A percentile compares a stretch with the other conserved stretches of the same genome.
phyloP scores from a whole-genome alignment of 768 basidiomycete species.

The Boletus vinaceobasis region DNA sequence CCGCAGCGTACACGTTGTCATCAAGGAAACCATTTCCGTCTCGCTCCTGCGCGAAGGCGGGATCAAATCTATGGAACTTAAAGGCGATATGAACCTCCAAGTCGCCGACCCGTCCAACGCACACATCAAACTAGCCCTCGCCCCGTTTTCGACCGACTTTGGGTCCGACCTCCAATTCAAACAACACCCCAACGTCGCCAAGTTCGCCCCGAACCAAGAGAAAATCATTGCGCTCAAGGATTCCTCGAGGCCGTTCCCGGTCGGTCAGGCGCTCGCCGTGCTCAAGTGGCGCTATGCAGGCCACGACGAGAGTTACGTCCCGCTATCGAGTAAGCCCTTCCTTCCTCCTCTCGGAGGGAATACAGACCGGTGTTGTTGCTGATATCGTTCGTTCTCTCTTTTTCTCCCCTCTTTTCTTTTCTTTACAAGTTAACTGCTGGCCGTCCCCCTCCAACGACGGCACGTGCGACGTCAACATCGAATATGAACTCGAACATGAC shows the following conservation, averaged over 20 bases:
- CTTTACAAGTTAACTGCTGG: slow-evolving; percentile 99
- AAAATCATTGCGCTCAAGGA: slow-evolving; percentile 83
- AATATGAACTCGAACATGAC: slow-evolving; percentile 93
- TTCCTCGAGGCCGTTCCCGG: slow-evolving; percentile 75
- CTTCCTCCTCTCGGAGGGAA: neutral
- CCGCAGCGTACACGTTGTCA: slow-evolving; percentile 75
- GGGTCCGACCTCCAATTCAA: slow-evolving; percentile 86
- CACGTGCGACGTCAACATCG: slow-evolving; percentile 92
- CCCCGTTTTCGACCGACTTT: slow-evolving; percentile 52
- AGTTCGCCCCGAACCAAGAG: slow-evolving; percentile 67
- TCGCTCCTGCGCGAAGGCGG: slow-evolving; percentile 89
- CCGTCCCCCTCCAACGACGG: slow-evolving; percentile 89
- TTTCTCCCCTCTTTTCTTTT: too few relatives aligned
- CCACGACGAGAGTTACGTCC: slow-evolving; percentile 89
- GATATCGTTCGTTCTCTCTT: neutral
- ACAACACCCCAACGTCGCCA: slow-evolving; percentile 93
- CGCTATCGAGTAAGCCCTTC: slow-evolving; percentile 76
- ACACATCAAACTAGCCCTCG: slow-evolving; percentile 67
- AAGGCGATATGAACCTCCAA: slow-evolving; percentile 91
- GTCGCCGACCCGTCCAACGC: slow-evolving; percentile 74
- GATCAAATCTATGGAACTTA: slow-evolving; percentile 83
- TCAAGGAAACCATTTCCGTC: slow-evolving; percentile 80
- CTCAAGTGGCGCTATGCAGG: slow-evolving; percentile 91
- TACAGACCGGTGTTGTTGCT: neutral
- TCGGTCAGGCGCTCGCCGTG: slow-evolving; percentile 81